Evolutionary conservation across 768 basidiomycete species (phyloP).

Genomic region (Mycena haematopus): DNA sequence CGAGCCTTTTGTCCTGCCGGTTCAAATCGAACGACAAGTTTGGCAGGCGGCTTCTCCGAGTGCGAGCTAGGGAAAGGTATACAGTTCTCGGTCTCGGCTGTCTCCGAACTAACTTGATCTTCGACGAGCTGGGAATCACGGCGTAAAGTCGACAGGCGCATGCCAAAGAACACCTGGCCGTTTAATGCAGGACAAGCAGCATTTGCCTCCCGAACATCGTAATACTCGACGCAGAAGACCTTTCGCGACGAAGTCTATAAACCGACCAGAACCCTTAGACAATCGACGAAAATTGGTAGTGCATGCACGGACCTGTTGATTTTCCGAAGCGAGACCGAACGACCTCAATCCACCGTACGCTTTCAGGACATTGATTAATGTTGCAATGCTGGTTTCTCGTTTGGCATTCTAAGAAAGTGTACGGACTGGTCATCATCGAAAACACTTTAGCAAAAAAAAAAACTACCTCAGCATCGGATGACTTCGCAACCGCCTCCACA

Average conservation of each 20-base stretch:
- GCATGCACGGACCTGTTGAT: conserved; percentile 12
- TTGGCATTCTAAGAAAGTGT: conserved; percentile 5
- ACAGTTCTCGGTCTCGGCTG: conserved; percentile 17
- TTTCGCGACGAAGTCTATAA: conserved; percentile 30
- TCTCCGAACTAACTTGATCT: background rate
- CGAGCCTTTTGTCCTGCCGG: conserved; percentile 43
- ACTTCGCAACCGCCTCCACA: conserved; percentile 36
- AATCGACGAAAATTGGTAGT: background rate
- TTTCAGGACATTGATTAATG: conserved; percentile 19
- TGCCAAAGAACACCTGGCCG: conserved; percentile 55
- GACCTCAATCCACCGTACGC: conserved; percentile 25
- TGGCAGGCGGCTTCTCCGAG: conserved; percentile 12
- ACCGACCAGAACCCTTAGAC: background rate
- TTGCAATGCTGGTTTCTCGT: conserved; percentile 19
- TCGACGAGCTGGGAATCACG: conserved; percentile 35
- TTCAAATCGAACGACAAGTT: conserved; percentile 31
- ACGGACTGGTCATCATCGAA: background rate
- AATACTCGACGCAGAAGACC: conserved; percentile 70
- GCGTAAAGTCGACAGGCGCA: conserved; percentile 53
- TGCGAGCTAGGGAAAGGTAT: conserved; percentile 30
- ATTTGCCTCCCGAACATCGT: conserved; percentile 65
- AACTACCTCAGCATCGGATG: conserved; percentile 7
- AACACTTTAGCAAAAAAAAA: background rate
- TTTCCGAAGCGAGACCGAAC: conserved; percentile 16
- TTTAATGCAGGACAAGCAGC: conserved; percentile 58